These are phyloP conservation scores for Volvox carteri DNA, from an alignment of 163 green algal genomes.

Conservation along the genomic window DNA sequence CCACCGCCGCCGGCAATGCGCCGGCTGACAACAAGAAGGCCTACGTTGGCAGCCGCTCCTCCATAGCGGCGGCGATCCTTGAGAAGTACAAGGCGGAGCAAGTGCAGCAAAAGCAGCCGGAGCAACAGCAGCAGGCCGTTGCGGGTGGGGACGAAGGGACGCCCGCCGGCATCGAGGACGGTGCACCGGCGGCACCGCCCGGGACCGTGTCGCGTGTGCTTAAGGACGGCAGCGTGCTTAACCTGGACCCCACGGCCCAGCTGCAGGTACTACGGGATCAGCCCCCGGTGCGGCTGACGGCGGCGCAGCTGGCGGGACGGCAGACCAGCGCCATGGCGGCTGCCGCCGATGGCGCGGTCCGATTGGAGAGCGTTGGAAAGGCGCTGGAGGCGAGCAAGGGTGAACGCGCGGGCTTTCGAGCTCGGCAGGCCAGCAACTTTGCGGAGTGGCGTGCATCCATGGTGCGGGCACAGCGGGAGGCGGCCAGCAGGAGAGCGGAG, in stretches of 20 bases:
- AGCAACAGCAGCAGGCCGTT: background rate
- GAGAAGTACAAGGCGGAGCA: conserved; percentile 28
- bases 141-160: background rate
- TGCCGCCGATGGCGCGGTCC: conserved; percentile 27
- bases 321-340: conserved; percentile 21
- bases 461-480: conserved; percentile 44
- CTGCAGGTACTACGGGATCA: background rate
- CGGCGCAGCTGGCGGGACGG: conserved; percentile 44
- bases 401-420: conserved; percentile 42
- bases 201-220: conserved; percentile 25
- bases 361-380: conserved; percentile 23
- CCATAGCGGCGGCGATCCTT: conserved; percentile 15
- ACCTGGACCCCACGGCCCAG: conserved; percentile 8
- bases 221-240: conserved; percentile 33
- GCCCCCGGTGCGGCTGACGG: background rate
- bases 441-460: conserved; percentile 43
- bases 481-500: conserved; percentile 14
- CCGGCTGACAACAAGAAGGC: background rate
- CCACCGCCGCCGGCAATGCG: background rate
- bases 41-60: conserved; percentile 10
- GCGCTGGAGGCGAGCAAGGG: conserved; percentile 52
- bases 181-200: background rate
- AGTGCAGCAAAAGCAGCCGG: too few relatives aligned
- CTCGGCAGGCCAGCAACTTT: conserved; percentile 39
- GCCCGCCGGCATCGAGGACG: background rate